Base-by-base conservation (phyloP, 192 early-diverging fungal species). In the Haplosporangium gracile region DNA sequence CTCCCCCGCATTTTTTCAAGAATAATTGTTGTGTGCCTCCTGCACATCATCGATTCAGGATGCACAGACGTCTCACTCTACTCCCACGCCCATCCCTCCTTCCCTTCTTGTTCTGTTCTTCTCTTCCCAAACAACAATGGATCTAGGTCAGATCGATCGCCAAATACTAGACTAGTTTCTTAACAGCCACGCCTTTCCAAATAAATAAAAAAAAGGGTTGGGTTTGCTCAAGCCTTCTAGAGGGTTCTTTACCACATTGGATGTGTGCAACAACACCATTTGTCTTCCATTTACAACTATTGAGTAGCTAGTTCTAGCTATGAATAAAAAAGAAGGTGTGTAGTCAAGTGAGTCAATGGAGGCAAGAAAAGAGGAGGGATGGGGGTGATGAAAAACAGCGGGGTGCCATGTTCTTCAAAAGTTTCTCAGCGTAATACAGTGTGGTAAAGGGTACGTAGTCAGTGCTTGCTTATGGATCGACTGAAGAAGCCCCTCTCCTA, bases 1-100 rank as follows among this genome's bases (percentile, higher is more conserved):
- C 53, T 43, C 55, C 55, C 55, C 55, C 55, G 55, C 55, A 57
- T 10, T 57, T 26, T 57, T 57, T 57, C 55, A 24, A 51, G 16
- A 51, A 51, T 10, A 57, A 7, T n/a, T 57, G 55, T 57, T 24
- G 34, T 22, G 68, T 38, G 6, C 7, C 0, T n/a, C 68, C 34
- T 39, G 68, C 22, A 39, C 29, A 39, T 11, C 9, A 39, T 8
- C 6, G n/a, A 24, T n/a, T 22, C 1, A 36, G 5, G 22, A 38
- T 71, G 70, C 70, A 71, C 38, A 42, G 40, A 42, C 38, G 38
- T 42, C 70, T n/a, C 40, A 71, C 40, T 71, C 38, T 32, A n/a
- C 70, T 38, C 70, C 40, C 40, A 38, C 70, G 38, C 70, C 70
- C 69, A 70, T 1, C 10, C 38, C 9, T 32, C 34, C 40, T 22